Conservation (phyloP, 768 basidiomycete species). For the Rhodotorula kratochvilovae region DNA sequence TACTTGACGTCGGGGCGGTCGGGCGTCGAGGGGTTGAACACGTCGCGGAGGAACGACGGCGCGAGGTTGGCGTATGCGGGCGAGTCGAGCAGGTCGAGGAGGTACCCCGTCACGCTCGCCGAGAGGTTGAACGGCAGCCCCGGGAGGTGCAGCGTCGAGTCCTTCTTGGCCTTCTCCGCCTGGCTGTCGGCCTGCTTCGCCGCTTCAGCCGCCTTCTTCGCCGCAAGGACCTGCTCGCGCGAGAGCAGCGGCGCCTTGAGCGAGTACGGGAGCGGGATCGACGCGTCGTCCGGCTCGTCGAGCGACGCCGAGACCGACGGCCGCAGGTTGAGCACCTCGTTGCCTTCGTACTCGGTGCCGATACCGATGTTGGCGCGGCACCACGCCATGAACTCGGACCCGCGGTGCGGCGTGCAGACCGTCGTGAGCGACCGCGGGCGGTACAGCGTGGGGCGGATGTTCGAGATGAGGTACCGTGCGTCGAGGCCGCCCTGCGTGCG, state of each 20-base stretch:
- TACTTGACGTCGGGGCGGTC: slow-evolving; percentile 78
- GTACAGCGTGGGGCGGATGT: slow-evolving; percentile 75
- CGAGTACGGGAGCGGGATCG: slow-evolving; percentile 48
- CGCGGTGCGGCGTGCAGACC: slow-evolving; percentile 87
- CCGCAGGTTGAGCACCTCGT: slow-evolving; percentile 30
- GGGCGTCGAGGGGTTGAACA: slow-evolving; percentile 79
- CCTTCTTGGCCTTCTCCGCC: background rate
- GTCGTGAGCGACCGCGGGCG: slow-evolving; percentile 79
- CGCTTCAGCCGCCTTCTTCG: slow-evolving; percentile 34
- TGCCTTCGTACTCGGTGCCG: slow-evolving; percentile 52
- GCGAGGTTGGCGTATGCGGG: slow-evolving; percentile 95
- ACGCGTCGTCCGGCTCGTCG: slow-evolving; percentile 32
- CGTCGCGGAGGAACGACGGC: slow-evolving; percentile 65
- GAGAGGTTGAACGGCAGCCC: slow-evolving; percentile 60
- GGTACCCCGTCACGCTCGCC: slow-evolving; percentile 76
- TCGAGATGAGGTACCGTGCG: slow-evolving; percentile 84
- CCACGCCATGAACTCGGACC: slow-evolving; percentile 99
- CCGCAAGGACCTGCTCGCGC: slow-evolving; percentile 38
- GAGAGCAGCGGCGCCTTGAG: slow-evolving; percentile 52
- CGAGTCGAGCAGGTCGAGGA: slow-evolving; percentile 85
- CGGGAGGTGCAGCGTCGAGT: background rate
- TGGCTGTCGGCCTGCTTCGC: slow-evolving; percentile 20
- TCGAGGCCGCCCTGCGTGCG: slow-evolving; percentile 70
- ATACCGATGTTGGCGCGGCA: slow-evolving; percentile 85
- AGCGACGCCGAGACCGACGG: slow-evolving; percentile 21